A percentile compares a stretch with the other conserved stretches of the same genome.
phyloP scores from a whole-genome alignment of 2,329 filamentous ascomycete genomes.

The Epichloe amarillans region DNA sequence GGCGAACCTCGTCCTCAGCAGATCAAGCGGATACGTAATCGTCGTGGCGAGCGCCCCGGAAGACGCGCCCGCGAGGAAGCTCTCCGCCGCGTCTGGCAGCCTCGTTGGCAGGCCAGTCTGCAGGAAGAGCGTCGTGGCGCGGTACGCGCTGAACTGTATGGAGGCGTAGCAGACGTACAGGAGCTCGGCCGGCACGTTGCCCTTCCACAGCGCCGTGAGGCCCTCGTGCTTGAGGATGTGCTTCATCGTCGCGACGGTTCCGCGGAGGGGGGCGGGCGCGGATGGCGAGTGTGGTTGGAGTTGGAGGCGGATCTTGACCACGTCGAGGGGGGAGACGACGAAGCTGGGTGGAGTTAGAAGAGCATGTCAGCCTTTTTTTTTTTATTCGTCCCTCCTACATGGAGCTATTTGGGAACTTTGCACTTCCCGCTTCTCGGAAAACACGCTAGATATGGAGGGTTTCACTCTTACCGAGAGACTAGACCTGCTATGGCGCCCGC shows the following conservation, averaged over 20 bases:
- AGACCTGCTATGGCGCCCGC: conserved; percentile 60
- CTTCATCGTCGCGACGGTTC: conserved; percentile 60
- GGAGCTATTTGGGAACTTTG: too few species aligned
- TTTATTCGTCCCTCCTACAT: not conserved
- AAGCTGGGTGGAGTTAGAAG: conserved; percentile 47
- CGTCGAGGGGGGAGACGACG: conserved; percentile 87
- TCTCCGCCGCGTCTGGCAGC: conserved; percentile 56
- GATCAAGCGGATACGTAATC: conserved; percentile 80
- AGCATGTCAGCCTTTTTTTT: not conserved
- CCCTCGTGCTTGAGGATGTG: conserved; percentile 74
- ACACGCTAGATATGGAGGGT: not conserved
- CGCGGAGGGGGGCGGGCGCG: conserved; percentile 51
- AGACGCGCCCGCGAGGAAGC: conserved; percentile 70
- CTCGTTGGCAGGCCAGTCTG: conserved; percentile 30
- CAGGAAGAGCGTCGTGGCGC: conserved; percentile 56
- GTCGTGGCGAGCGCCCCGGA: conserved; percentile 76
- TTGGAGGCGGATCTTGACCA: conserved; percentile 95
- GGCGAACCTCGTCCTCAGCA: conserved; percentile 90
- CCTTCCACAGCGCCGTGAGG: conserved; percentile 84
- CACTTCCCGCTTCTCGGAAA: too few species aligned
- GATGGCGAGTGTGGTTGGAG: conserved; percentile 78
- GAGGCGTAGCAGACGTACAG: conserved; percentile 88
- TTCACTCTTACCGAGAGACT: conserved; percentile 60
- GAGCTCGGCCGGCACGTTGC: conserved; percentile 88
- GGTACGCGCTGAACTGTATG: conserved; percentile 82